A percentile compares a stretch with the other conserved stretches of the same genome.
Conservation (phyloP, 768 basidiomycete species). For the Suillus spraguei region DNA sequence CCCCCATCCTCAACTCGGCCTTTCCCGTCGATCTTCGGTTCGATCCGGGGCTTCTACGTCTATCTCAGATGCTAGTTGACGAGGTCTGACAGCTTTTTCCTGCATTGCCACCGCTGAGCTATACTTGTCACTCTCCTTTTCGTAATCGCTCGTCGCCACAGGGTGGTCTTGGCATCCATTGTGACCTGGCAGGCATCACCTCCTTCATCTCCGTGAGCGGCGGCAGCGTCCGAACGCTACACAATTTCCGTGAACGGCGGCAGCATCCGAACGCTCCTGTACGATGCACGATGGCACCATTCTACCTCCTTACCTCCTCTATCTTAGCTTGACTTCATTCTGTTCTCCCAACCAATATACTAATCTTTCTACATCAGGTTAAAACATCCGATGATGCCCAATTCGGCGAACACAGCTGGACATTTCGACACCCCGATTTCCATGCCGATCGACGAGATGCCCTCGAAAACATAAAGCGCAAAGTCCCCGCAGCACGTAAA, state of each 20-base stretch:
- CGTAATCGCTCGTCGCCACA: not conserved
- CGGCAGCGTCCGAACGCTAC: not conserved
- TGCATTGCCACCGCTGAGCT: not conserved
- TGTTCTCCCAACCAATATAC: not conserved
- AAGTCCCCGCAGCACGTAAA: constrained; percentile 45
- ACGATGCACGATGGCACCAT: not conserved
- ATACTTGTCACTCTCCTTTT: constrained; percentile 3
- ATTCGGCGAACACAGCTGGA: constrained; percentile 63
- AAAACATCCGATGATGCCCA: constrained; percentile 85
- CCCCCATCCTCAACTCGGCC: not conserved
- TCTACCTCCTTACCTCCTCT: not conserved
- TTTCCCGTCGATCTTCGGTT: constrained; percentile 5
- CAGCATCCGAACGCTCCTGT: not conserved
- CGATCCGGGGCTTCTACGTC: not conserved
- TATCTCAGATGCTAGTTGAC: not conserved
- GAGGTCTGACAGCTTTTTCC: too few relatives aligned
- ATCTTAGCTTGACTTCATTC: not conserved
- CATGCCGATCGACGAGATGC: constrained; percentile 53
- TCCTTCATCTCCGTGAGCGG: constrained; percentile 1
- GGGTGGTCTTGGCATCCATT: not conserved
- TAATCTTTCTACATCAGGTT: constrained; percentile 40
- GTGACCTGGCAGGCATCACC: not conserved
- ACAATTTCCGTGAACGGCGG: not conserved
- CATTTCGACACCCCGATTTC: constrained; percentile 55
- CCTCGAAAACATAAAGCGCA: constrained; percentile 69